Percentiles rank a stretch among this genome's conserved stretches.
These are phyloP conservation scores for Dothideomycetes sp. DNA, from an alignment of 2,329 filamentous ascomycete genomes.

Conservation along the genomic window DNA sequence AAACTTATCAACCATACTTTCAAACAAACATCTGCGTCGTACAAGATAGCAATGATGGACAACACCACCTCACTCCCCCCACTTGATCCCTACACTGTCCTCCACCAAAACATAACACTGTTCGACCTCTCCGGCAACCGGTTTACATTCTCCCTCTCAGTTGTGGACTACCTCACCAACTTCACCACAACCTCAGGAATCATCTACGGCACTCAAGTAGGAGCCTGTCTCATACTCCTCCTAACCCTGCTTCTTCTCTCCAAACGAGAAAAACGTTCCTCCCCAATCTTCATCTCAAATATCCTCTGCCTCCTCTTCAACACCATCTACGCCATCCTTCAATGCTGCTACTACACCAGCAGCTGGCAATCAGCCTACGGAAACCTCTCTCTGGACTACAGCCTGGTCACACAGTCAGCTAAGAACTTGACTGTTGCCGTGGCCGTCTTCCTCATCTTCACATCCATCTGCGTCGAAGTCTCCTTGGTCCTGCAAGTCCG, in stretches of 20 bases:
- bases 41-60: neutral
- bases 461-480: conserved; percentile 46
- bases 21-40: neutral
- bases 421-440: conserved; percentile 35
- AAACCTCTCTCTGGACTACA: conserved; percentile 37
- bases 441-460: conserved; percentile 42
- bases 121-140: conserved; percentile 34
- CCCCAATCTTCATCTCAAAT: conserved; percentile 59
- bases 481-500: conserved; percentile 56
- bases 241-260: conserved; percentile 60
- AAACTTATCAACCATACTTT: neutral
- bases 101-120: conserved; percentile 39
- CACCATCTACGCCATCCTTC: conserved; percentile 49
- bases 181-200: conserved; percentile 40
- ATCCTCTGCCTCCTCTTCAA: conserved; percentile 51
- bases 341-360: conserved; percentile 52
- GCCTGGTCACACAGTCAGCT: conserved; percentile 15
- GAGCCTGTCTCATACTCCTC: conserved; percentile 57
- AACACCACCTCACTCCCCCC: neutral
- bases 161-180: conserved; percentile 37
- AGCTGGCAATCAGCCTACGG: conserved; percentile 54
- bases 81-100: neutral
- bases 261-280: conserved; percentile 53
- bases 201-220: conserved; percentile 55
- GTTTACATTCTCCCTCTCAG: conserved; percentile 33